Conservation (phyloP, 192 early-diverging fungal species). For the Coemansia aciculifera region DNA sequence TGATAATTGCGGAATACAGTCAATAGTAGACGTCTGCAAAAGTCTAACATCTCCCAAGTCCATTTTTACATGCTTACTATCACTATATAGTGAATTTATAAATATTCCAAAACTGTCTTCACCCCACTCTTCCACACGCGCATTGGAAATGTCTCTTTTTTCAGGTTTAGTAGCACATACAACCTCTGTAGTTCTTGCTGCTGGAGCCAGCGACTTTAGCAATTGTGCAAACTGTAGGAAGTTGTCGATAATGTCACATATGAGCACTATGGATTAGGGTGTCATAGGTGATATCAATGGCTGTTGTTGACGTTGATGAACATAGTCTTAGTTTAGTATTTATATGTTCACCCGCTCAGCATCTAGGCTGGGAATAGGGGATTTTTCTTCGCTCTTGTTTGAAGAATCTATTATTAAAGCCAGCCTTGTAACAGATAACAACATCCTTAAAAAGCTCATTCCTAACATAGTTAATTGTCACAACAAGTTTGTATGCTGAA, state of each 20-base stretch:
- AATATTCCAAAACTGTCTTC: background rate
- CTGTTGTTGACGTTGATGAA: too few relatives aligned
- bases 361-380: too few relatives aligned
- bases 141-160: background rate
- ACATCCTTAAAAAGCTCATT: background rate
- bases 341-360: too few relatives aligned
- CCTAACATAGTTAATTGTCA: background rate
- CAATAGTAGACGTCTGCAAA: background rate
- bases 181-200: background rate
- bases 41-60: background rate
- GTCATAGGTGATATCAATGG: too few relatives aligned
- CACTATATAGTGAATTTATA: background rate
- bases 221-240: too few relatives aligned
- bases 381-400: too few relatives aligned
- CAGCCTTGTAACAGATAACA: too few relatives aligned
- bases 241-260: too few relatives aligned
- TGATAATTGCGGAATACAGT: background rate
- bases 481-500: background rate
- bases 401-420: too few relatives aligned
- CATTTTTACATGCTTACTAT: background rate
- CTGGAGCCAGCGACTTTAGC: background rate
- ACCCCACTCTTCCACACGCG: too few relatives aligned
- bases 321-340: too few relatives aligned
- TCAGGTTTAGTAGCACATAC: background rate
- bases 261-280: too few relatives aligned